phyloP scores from a whole-genome alignment of 1,284 basidiomycete genomes.

The Athelia psychrophila region DNA sequence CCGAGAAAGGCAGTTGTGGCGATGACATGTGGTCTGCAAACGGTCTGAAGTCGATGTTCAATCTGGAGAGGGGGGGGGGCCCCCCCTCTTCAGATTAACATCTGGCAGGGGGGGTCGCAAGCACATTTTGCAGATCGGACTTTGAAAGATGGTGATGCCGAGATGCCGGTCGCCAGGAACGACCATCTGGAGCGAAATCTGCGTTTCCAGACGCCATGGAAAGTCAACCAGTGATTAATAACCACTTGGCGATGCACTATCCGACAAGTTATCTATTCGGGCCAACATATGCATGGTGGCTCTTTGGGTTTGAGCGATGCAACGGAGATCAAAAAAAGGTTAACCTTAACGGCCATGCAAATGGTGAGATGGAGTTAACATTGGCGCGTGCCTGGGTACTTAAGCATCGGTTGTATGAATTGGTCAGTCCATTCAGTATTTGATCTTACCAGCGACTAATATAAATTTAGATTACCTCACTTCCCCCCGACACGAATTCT shows the following conservation, averaged over 20 bases:
- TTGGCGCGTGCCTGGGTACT: background rate
- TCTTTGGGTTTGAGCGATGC: background rate
- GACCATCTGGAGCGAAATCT: too few relatives aligned
- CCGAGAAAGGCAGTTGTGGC: too few relatives aligned
- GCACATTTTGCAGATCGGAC: too few relatives aligned
- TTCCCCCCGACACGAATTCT: background rate
- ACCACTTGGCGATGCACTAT: conserved; percentile 2
- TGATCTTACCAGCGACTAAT: background rate
- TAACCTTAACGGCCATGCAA: background rate
- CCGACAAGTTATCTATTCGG: background rate
- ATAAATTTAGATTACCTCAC: background rate
- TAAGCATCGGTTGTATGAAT: background rate
- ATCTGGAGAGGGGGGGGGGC: too few relatives aligned
- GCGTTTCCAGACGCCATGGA: too few relatives aligned
- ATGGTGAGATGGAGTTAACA: background rate
- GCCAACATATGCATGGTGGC: background rate
- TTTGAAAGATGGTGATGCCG: too few relatives aligned
- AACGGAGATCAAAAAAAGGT: background rate
- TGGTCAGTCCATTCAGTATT: background rate
- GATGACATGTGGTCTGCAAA: too few relatives aligned
- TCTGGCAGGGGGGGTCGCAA: too few relatives aligned
- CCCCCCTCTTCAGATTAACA: too few relatives aligned
- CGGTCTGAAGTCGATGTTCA: too few relatives aligned
- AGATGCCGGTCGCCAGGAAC: too few relatives aligned
- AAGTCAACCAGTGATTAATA: background rate